These are phyloP conservation scores for Fraxinus dipetala DNA, from an alignment of 305 asterid species.

Conservation along the genomic window DNA sequence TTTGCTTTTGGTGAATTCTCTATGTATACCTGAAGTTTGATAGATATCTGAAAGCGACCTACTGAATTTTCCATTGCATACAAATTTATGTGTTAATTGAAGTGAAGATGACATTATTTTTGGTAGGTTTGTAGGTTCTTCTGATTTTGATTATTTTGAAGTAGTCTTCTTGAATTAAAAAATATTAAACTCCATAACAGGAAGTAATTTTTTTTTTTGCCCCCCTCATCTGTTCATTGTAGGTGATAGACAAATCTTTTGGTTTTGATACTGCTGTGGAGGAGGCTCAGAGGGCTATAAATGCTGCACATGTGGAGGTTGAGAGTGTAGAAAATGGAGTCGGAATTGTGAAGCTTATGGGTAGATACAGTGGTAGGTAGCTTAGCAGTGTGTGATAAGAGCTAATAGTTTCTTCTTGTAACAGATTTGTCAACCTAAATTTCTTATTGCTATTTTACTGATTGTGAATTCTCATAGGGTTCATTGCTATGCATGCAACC, in stretches of 20 bases:
- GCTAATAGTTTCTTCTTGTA: conserved; percentile 18
- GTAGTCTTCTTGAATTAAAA: not conserved
- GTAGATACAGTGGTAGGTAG: conserved; percentile 47
- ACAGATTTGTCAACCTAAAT: conserved; percentile 16
- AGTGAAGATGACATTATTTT: conserved; percentile 1
- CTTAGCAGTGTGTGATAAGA: conserved; percentile 7
- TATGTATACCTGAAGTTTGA: not conserved
- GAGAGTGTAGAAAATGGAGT: conserved; percentile 53
- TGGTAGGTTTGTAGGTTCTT: not conserved
- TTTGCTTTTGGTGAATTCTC: conserved; percentile 4
- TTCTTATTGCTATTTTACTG: conserved; percentile 2
- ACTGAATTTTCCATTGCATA: not conserved
- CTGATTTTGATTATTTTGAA: not conserved
- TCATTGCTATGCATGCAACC: conserved; percentile 93
- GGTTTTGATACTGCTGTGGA: conserved; percentile 42
- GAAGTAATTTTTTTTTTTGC: not conserved
- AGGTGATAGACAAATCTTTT: conserved; percentile 48
- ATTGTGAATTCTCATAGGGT: conserved; percentile 45
- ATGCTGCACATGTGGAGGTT: conserved; percentile 59
- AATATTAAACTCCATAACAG: not conserved
- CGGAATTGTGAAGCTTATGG: conserved; percentile 71
- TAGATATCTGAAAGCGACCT: conserved; percentile 9
- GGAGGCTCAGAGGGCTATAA: conserved; percentile 56
- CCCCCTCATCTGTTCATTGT: not conserved
- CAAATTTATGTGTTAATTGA: not conserved